phyloP scores from a whole-genome alignment of 768 basidiomycete genomes.

The Tulasnella sp. region DNA sequence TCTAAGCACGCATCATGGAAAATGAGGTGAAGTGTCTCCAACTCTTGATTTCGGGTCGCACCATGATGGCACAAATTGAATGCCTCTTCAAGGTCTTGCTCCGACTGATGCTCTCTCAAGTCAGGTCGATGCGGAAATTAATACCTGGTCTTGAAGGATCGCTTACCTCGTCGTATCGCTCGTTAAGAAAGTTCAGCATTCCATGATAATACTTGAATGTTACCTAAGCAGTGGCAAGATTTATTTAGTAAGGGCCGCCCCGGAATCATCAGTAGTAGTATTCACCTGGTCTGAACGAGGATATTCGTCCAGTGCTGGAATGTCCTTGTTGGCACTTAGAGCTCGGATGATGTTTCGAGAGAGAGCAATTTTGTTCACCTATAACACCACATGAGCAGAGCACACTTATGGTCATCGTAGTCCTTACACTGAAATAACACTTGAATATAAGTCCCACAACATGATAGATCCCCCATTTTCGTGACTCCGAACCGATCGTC shows the following conservation, averaged over 20 bases:
- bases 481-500: slow-evolving; percentile 34
- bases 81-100: slow-evolving; percentile 76
- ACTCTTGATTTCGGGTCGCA: slow-evolving; percentile 76
- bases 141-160: neutral
- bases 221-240: slow-evolving; percentile 40
- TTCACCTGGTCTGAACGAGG: slow-evolving; percentile 78
- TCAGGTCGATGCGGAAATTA: neutral
- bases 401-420: neutral
- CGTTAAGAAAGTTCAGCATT: slow-evolving; percentile 87
- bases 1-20: neutral
- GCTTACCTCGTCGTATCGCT: slow-evolving; percentile 71
- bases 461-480: slow-evolving; percentile 90
- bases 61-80: slow-evolving; percentile 70
- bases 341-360: slow-evolving; percentile 88
- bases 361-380: slow-evolving; percentile 87
- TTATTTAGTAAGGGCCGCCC: slow-evolving; percentile 15
- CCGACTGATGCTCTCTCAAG: slow-evolving; percentile 40
- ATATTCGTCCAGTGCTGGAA: slow-evolving; percentile 63
- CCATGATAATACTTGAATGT: slow-evolving; percentile 93
- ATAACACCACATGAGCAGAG: neutral
- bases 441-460: slow-evolving; percentile 86
- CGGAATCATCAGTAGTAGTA: neutral
- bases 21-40: slow-evolving; percentile 20
- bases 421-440: slow-evolving; percentile 80
- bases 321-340: slow-evolving; percentile 71